Evolutionary conservation across 2,329 filamentous ascomycete genomes (phyloP), one percentile per base, ranked within the genome.

Genomic region (Aaosphaeria pasadenensis): DNA sequence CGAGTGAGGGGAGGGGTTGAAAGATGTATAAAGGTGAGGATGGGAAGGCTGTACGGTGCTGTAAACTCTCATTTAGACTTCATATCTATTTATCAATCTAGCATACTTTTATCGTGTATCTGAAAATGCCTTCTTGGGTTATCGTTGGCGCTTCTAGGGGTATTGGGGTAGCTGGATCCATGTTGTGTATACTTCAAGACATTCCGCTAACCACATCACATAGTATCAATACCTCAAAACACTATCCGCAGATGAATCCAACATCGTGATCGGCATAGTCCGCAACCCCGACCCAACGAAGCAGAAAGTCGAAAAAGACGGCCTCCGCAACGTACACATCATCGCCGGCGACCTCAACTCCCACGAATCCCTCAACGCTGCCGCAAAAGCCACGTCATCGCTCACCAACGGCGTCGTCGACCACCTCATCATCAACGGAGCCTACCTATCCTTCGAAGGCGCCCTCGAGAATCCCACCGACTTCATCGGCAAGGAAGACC

Each of bases 391-490:
- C 31, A 57, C 61, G 11, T 53, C 67, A 9, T 46, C 55, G n/a
- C 56, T 74, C 47, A 71, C 69, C 5, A 62, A 57, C 24, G 71
- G 57, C 7, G 63, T 52, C 28, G 62, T 76, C 17, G 74, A 76
- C 55, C 65, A 72, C 41, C 55, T 77, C 11, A 71, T 76, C 49
- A 65, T 71, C 44, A 75, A 73, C 46, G 70, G 67, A 31, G 69
- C 62, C 39, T 59, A 9, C 33, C 33, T 36, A 9, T 36, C 33
- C 7, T 36, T n/a, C 9, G n/a, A 9, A 2, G 33, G 33, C 33
- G 33, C 9, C 33, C 47, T 46, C 30, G 39, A 42, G 9, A 50
- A 39, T 24, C 60, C 64, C 11, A 53, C 46, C 6, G 29, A 59
- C 52, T 29, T 36, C 48, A 32, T 49, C 33, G 51, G 41, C 7